phyloP scores from a whole-genome alignment of 2,329 filamentous ascomycete species.

The Aspergillus candidus region DNA sequence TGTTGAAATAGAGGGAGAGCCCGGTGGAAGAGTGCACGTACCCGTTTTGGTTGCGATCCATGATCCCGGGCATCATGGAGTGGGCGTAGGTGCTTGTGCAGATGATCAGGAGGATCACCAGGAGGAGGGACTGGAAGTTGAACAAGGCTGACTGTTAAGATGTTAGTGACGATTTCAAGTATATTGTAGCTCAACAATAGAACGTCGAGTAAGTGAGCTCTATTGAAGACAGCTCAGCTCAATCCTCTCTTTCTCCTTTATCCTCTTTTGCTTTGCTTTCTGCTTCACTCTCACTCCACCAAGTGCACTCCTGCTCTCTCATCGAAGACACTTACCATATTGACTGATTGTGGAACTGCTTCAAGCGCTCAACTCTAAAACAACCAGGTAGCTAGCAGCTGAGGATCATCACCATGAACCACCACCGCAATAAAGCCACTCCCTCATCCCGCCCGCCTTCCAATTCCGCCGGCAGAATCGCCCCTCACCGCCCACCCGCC shows the following conservation, averaged over 20 bases:
- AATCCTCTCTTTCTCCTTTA: no score
- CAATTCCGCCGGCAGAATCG: constrained; percentile 16
- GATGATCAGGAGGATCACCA: constrained; percentile 89
- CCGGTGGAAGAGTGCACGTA: constrained; percentile 40
- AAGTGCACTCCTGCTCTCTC: no score
- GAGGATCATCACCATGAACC: no score
- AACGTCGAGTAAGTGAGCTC: neutral
- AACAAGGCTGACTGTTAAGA: constrained; percentile 76
- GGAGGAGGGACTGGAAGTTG: constrained; percentile 95
- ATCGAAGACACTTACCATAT: constrained; percentile 24
- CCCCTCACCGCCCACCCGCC: constrained; percentile 3
- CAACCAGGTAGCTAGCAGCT: no score
- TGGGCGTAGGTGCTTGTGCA: constrained; percentile 95
- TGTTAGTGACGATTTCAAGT: neutral
- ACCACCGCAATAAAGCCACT: no score
- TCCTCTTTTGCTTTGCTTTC: no score
- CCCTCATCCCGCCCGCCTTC: constrained; percentile 8
- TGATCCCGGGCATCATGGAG: constrained; percentile 77
- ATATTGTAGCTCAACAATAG: neutral
- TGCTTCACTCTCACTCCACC: neutral
- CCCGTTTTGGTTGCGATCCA: constrained; percentile 92
- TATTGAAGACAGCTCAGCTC: no score
- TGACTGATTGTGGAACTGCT: constrained; percentile 10
- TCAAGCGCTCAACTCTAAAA: no score
- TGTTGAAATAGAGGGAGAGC: no score